phyloP scores from a whole-genome alignment of 2,329 filamentous ascomycete genomes.

The Epicoccum nigrum region DNA sequence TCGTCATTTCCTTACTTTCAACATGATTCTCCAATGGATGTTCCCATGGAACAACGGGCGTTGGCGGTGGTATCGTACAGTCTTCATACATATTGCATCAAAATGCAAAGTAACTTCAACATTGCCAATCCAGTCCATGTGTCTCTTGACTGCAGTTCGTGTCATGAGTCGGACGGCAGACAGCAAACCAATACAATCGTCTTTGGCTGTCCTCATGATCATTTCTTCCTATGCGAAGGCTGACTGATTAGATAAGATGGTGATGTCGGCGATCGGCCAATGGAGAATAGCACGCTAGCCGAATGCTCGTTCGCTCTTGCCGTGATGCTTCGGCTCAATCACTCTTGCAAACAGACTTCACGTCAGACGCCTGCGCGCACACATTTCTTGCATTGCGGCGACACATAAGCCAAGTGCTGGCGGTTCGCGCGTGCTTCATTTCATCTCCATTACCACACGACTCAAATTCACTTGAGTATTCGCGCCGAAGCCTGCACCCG shows the following conservation, averaged over 20 bases:
- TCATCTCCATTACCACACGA: not conserved
- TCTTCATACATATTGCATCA: not conserved
- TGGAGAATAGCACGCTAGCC: constrained; percentile 3
- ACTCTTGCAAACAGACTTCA: constrained; percentile 5
- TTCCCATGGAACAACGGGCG: constrained; percentile 14
- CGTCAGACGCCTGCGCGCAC: constrained; percentile 1
- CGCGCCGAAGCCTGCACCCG: constrained; percentile 12
- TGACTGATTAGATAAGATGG: constrained; percentile 1
- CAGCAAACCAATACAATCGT: no score
- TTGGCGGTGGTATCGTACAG: not conserved
- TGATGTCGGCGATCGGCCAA: constrained; percentile 2
- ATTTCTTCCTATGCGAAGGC: no score
- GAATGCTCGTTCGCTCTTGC: constrained; percentile 10
- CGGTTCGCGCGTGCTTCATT: constrained; percentile 1
- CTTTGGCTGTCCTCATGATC: no score
- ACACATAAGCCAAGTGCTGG: constrained; percentile 13
- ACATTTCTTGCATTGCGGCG: constrained; percentile 5
- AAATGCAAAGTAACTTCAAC: not conserved
- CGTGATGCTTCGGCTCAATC: constrained; percentile 12
- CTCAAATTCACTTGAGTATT: not conserved
- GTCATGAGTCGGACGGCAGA: no score
- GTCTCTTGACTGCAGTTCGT: no score
- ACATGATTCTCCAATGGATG: not conserved
- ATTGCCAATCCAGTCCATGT: no score
- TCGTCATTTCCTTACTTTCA: constrained; percentile 8